Percentiles rank a stretch among this genome's conserved stretches.
Evolutionary conservation across 768 basidiomycete species (phyloP).

Genomic region (Amylocystis lapponica): DNA sequence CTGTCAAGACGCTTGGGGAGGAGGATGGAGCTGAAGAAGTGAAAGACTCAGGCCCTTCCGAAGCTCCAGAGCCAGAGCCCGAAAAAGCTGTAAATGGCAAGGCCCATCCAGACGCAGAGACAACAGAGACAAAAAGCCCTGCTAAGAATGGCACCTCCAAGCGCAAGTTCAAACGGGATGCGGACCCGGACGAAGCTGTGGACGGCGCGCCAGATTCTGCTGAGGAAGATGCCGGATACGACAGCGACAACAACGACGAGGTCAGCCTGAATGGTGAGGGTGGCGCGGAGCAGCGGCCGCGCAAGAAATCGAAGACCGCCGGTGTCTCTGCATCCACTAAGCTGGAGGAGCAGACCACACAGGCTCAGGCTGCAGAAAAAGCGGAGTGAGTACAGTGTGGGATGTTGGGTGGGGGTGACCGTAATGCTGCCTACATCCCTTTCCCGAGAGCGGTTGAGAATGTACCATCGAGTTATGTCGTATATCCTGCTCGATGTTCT

Average conservation of each 20-base stretch:
- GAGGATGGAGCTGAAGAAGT: constrained; percentile 4
- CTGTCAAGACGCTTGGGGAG: constrained; percentile 21
- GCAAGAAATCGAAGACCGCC: constrained; percentile 17
- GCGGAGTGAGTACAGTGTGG: background rate
- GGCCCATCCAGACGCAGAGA: background rate
- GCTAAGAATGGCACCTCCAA: background rate
- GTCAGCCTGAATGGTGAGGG: background rate
- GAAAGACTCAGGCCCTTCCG: background rate
- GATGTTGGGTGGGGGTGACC: background rate
- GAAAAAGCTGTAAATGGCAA: too few relatives aligned
- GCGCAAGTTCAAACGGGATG: background rate
- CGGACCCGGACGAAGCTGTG: constrained; percentile 1
- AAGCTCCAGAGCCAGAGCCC: background rate
- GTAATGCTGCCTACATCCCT: background rate
- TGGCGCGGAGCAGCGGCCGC: constrained; percentile 4
- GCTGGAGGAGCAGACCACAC: background rate
- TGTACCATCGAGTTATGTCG: too few relatives aligned
- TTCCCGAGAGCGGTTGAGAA: too few relatives aligned
- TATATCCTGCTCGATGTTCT: too few relatives aligned
- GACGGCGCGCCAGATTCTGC: background rate
- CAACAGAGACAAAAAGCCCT: background rate
- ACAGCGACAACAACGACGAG: background rate
- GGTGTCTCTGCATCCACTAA: background rate
- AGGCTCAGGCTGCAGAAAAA: background rate
- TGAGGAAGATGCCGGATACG: constrained; percentile 4